A percentile compares a stretch with the other conserved stretches of the same genome.
Evolutionary conservation across 164 flowering plant genomes (phyloP).

Genomic region (Taxillus chinensis): DNA sequence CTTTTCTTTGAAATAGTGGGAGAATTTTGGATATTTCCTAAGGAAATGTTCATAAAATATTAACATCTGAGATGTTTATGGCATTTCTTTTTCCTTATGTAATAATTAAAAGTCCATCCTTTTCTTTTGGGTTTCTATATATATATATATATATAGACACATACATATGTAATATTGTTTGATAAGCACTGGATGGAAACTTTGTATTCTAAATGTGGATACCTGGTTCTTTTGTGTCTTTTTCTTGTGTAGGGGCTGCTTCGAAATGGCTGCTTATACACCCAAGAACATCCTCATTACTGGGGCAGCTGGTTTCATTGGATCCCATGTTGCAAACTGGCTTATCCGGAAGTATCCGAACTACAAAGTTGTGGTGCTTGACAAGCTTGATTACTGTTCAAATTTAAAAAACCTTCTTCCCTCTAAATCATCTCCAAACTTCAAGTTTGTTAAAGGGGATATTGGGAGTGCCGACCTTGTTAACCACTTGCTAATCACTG

Average conservation of each 20-base stretch:
- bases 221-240: background rate
- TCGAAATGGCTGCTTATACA: slow-evolving; percentile 11
- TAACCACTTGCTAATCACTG: slow-evolving; percentile 21
- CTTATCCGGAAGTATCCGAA: slow-evolving; percentile 23
- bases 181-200: no score
- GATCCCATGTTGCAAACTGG: slow-evolving; percentile 30
- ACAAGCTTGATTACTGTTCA: slow-evolving; percentile 31
- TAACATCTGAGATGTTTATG: no score
- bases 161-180: no score
- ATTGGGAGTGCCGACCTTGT: slow-evolving; percentile 25
- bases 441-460: slow-evolving; percentile 36
- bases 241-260: slow-evolving; percentile 8
- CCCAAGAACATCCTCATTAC: slow-evolving; percentile 29
- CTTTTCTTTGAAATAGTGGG: no score
- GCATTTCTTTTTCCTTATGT: no score
- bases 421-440: slow-evolving; percentile 20
- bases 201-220: no score
- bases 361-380: slow-evolving; percentile 29
- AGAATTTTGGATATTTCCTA: no score
- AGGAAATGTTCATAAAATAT: no score
- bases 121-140: no score
- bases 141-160: no score
- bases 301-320: slow-evolving; percentile 30
- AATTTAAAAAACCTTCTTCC: slow-evolving; percentile 21
- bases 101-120: no score